A percentile compares a stretch with the other conserved stretches of the same genome.
Evolutionary conservation across 495 filamentous ascomycete species (phyloP).

Genomic region (Margaritispora aquatica): DNA sequence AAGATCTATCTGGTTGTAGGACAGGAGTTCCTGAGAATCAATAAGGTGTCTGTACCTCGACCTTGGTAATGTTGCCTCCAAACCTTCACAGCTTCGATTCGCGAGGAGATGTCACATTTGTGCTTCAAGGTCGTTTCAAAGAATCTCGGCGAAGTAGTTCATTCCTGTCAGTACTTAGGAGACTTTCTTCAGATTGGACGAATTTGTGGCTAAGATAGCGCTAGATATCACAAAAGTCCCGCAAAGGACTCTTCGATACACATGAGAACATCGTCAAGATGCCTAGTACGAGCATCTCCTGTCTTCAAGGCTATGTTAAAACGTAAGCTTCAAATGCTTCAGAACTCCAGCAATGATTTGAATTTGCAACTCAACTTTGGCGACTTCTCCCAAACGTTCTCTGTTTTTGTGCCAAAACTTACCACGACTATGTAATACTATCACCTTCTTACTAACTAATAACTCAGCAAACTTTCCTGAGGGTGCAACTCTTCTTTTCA

Average conservation of each 20-base stretch:
- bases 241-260: neutral
- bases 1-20: neutral
- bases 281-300: constrained; percentile 43
- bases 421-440: no score
- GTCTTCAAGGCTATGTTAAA: constrained; percentile 29
- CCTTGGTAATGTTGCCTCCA: neutral
- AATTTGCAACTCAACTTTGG: no score
- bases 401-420: no score
- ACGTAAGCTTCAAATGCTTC: neutral
- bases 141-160: neutral
- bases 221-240: neutral
- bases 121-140: neutral
- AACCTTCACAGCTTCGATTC: neutral
- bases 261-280: constrained; percentile 40
- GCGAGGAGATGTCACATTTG: neutral
- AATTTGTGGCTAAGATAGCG: neutral
- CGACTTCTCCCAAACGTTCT: no score
- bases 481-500: constrained; percentile 4
- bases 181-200: neutral
- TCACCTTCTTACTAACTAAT: neutral
- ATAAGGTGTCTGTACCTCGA: neutral
- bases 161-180: neutral
- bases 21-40: neutral
- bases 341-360: neutral
- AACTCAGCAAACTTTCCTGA: neutral